Base-by-base conservation (phyloP, 768 basidiomycete genomes). In the Naematelia encephala region DNA sequence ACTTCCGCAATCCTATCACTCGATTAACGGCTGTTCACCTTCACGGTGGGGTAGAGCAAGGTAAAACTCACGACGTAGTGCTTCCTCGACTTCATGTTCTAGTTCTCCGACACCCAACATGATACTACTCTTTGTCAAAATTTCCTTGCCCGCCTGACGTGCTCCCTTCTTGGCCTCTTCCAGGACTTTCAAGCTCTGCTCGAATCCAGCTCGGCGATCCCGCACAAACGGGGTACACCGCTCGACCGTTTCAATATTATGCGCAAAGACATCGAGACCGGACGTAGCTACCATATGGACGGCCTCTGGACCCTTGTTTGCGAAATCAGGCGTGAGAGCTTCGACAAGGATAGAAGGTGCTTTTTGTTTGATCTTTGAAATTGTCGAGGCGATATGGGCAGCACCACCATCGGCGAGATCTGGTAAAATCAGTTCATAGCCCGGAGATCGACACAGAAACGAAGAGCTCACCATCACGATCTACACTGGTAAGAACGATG, bases 101-200 rank as follows among this genome's bases (percentile, higher is more conserved):
- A 82, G 84, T 80, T 99, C 96, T 8, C 96, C 96, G 1, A 98
- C 87, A 58, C 96, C 96, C 47, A 99, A 85, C 96, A 99, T 99
- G 60, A 99, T 87, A 72, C 93, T 97, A 8, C 92, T 97, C 81
- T 99, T 99, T 8, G 96, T 98, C 56, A 99, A 82, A 29, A 81
- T 54, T 87, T 92, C 78, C 57, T 74, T 72, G 8, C 70, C 66
- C 3, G 70, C 70, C 44, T 51, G 70, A 12, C 57, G 59, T 5
- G 77, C 65, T 2, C 64, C 70, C 51, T 64, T 67, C 62, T 78
- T 78, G 22, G 76, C 77, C 56, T 72, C 62, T 45, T 70, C 62
- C 51, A 78, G 59, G 0, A 78, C 77, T 30, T 50, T 59, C 53
- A 78, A 50, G 87, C 89, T 64, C 77, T 78, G 78, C 45, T 88